Evolutionary conservation across 2,329 filamentous ascomycete genomes (phyloP), one percentile per base, ranked within the genome.

Genomic region (Paecilomyces niveus): DNA sequence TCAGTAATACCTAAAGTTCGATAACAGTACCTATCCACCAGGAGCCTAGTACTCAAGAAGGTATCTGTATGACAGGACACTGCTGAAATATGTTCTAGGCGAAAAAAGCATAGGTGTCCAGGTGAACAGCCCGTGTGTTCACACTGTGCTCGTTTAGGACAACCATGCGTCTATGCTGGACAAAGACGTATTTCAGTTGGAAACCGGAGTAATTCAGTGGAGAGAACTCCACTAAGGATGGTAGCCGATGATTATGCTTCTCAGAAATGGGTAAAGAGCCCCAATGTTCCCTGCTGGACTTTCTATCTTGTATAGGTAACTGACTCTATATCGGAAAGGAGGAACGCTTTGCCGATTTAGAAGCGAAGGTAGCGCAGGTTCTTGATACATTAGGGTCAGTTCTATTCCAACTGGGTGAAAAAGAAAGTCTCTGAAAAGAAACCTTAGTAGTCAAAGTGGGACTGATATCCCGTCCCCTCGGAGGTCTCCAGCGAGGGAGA

Each of bases 91-190:
- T 52, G n/a, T 49, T 51, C 3, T 57, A 81, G 80, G 58, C 74
- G 80, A 50, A 82, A 82, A 66, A 82, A 82, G 65, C 76, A 78
- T 31, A 76, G 76, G 67, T 82, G 80, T 60, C 78, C 79, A 0
- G 80, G 80, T 8, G 80, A 82, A 62, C 74, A 78, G 58, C 80
- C 80, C 0, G 63, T 72, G 0, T 82, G 80, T 63, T 81, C 80
- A 1, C 74, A 79, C 55, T 82, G 80, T 67, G 70, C 74, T 32
- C 74, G 80, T n/a, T 69, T 82, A 31, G 72, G 74, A 4, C 80
- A 82, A 63, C 65, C 65, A 59, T 82, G 80, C 60, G 67, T 72
- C 13, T 81, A 81, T 64, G 74, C 74, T 7, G 68, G 68, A 45
- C 70, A 74, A 54, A 62, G 68, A 45, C 68, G 66, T 50, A 69